Conservation (phyloP, 257 asterid genomes). For the Penstemon davidsonii region DNA sequence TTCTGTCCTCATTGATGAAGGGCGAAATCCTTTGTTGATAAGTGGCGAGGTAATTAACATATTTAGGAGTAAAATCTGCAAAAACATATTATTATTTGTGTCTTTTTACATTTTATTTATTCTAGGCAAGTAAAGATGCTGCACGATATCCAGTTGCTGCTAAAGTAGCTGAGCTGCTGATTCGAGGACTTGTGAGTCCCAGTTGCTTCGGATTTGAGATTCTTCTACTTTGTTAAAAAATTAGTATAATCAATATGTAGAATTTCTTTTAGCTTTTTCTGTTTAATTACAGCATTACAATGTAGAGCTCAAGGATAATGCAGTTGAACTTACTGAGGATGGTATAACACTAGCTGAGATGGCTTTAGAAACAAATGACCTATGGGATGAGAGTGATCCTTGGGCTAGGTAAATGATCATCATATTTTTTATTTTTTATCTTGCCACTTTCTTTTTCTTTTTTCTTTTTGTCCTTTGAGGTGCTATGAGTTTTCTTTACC, state of each 20-base stretch:
- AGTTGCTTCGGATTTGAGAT: conserved; percentile 20
- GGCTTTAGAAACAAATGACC: conserved; percentile 94
- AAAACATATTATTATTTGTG: conserved; percentile 5
- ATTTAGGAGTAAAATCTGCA: conserved; percentile 2
- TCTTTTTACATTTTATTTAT: conserved; percentile 22
- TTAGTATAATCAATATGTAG: neutral
- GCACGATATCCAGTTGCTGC: conserved; percentile 96
- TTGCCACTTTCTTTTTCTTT: neutral
- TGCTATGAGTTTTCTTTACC: neutral
- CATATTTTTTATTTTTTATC: neutral
- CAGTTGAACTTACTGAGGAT: conserved; percentile 94
- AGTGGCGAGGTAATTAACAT: conserved; percentile 81
- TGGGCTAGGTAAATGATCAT: conserved; percentile 82
- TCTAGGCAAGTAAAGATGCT: conserved; percentile 81
- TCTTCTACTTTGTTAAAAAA: neutral
- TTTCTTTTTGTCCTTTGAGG: neutral
- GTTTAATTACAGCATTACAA: conserved; percentile 72
- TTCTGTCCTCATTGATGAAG: conserved; percentile 97
- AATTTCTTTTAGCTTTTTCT: conserved; percentile 16
- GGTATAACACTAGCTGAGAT: conserved; percentile 85
- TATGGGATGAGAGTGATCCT: conserved; percentile 99
- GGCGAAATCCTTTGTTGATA: conserved; percentile 92
- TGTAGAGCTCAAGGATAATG: conserved; percentile 86
- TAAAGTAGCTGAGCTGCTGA: conserved; percentile 84
- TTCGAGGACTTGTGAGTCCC: conserved; percentile 65